Evolutionary conservation across 176 grass and related monocot species (phyloP).

Genomic region (Aegilops bicornis): DNA sequence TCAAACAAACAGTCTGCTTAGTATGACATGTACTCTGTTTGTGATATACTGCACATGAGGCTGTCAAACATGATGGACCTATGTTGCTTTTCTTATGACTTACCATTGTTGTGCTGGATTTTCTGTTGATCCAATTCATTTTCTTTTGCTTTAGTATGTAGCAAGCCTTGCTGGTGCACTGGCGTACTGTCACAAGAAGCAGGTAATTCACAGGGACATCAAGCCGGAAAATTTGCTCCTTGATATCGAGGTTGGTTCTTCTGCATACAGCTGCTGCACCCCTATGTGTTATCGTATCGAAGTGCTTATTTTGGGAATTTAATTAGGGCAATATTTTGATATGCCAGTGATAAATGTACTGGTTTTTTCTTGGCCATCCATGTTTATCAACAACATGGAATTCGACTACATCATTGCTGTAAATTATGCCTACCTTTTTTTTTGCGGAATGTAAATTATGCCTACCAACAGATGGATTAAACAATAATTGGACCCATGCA

Average conservation of each 20-base stretch:
- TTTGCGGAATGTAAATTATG: not conserved
- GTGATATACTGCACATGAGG: not conserved
- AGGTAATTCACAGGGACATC: conserved; percentile 95
- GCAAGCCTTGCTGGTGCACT: conserved; percentile 76
- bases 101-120: not conserved
- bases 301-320: conserved; percentile 16
- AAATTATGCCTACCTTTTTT: not conserved
- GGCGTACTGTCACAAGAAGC: conserved; percentile 92
- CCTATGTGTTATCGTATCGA: not conserved
- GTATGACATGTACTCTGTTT: not conserved
- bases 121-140: not conserved
- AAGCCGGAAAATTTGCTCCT: conserved; percentile 94
- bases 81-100: conserved; percentile 20
- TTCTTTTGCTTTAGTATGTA: conserved; percentile 51
- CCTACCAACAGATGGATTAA: not conserved
- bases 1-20: not conserved
- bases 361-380: not conserved
- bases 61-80: not conserved
- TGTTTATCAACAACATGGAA: not conserved
- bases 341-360: not conserved
- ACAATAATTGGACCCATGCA: not conserved
- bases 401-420: not conserved
- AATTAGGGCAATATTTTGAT: not conserved
- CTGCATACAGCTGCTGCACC: not conserved
- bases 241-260: conserved; percentile 68